Conservation (phyloP, 225 moss, liverwort and hornwort species). For the Sphagnum contortum region DNA sequence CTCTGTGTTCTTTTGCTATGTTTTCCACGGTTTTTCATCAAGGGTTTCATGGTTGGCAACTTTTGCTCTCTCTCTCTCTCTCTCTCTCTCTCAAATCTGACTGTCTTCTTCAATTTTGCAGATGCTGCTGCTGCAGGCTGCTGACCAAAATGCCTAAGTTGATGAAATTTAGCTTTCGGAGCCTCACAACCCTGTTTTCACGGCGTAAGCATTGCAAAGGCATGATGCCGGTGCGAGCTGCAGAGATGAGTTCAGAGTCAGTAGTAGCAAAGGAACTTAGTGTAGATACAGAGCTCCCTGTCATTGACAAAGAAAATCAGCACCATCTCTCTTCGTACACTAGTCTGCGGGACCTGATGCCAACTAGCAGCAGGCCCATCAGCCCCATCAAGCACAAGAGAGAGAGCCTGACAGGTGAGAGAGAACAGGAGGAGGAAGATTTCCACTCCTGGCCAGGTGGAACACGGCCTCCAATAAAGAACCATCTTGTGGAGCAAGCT, state of each 20-base stretch:
- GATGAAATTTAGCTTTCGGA: constrained; percentile 11
- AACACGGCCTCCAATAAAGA: constrained; percentile 34
- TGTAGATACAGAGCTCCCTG: constrained; percentile 14
- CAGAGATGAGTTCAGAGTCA: constrained; percentile 13
- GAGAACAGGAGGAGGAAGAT: constrained; percentile 16
- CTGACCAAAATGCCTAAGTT: not conserved
- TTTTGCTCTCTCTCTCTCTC: no score
- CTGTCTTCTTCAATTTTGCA: not conserved
- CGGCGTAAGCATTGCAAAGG: constrained; percentile 2
- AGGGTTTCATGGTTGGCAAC: no score
- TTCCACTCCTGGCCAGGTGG: not conserved
- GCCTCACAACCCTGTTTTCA: constrained; percentile 29
- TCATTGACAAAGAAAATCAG: constrained; percentile 22
- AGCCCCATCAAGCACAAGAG: constrained; percentile 18
- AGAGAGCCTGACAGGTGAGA: constrained; percentile 1
- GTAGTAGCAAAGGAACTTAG: not conserved
- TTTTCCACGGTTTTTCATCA: no score
- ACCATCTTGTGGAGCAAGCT: constrained; percentile 44
- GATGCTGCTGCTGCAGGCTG: not conserved
- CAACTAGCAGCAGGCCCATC: constrained; percentile 19
- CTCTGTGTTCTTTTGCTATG: no score
- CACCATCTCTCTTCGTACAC: constrained; percentile 22
- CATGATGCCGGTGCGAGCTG: not conserved
- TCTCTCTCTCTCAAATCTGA: not conserved
- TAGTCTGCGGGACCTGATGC: constrained; percentile 38